A percentile compares a stretch with the other conserved stretches of the same genome.
Evolutionary conservation across 192 early-diverging fungal species (phyloP).

Genomic region (Linnemannia zychae): DNA sequence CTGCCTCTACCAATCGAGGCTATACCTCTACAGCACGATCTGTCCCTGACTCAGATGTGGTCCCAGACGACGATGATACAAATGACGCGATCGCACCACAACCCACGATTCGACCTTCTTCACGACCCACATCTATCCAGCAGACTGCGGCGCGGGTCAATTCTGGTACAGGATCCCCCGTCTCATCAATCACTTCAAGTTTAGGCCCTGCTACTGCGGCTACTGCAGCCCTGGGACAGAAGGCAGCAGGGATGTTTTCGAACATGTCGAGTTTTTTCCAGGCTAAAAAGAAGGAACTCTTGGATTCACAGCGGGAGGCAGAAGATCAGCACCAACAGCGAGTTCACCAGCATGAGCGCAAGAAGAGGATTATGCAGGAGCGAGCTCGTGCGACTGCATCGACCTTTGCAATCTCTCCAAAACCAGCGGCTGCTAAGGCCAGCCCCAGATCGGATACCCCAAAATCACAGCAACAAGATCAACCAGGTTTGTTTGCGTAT

Average conservation of each 20-base stretch:
- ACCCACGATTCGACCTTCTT: not conserved
- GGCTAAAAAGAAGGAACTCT: constrained; percentile 60
- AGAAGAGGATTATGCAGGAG: constrained; percentile 47
- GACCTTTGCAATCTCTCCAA: constrained; percentile 43
- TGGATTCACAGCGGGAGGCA: constrained; percentile 59
- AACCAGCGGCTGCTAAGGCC: not conserved
- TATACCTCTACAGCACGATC: constrained; percentile 13
- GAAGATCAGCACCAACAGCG: constrained; percentile 53
- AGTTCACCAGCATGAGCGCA: constrained; percentile 50
- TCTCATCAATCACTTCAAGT: constrained; percentile 8
- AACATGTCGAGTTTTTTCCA: constrained; percentile 64
- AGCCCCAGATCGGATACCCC: not conserved
- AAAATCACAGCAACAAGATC: not conserved
- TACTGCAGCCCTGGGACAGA: constrained; percentile 56
- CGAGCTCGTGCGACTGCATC: constrained; percentile 45
- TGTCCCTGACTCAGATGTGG: constrained; percentile 27
- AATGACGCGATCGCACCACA: constrained; percentile 30
- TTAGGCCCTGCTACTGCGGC: constrained; percentile 51
- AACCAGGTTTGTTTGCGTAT: constrained; percentile 22
- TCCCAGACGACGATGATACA: constrained; percentile 28
- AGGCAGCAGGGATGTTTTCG: constrained; percentile 62
- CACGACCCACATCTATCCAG: constrained; percentile 8
- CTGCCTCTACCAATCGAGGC: constrained; percentile 26
- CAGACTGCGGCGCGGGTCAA: constrained; percentile 3
- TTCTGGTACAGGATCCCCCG: constrained; percentile 15